Percentiles rank a stretch among this genome's conserved stretches.
Conservation (phyloP, 495 filamentous ascomycete genomes). For the Cercophora newfieldiana region DNA sequence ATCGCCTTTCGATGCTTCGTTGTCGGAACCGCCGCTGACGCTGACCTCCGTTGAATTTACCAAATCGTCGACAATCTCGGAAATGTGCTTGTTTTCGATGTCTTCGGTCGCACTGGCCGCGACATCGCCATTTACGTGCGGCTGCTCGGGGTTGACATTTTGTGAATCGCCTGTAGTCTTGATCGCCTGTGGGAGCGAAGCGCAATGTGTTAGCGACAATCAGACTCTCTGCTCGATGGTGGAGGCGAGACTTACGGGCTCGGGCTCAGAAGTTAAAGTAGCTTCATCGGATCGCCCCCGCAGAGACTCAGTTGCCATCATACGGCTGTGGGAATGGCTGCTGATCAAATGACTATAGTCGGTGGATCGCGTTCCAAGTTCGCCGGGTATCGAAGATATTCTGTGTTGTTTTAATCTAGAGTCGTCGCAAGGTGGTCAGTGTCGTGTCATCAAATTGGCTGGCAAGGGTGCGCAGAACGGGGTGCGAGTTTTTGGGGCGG, state of each 20-base stretch:
- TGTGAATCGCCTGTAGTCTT: constrained; percentile 39
- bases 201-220: background rate
- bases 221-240: background rate
- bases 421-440: constrained; percentile 10
- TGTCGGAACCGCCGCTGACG: constrained; percentile 69
- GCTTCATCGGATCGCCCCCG: constrained; percentile 52
- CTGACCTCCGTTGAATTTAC: constrained; percentile 57
- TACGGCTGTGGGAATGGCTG: constrained; percentile 40
- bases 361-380: constrained; percentile 21
- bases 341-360: constrained; percentile 20
- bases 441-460: constrained; percentile 6
- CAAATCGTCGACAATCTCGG: constrained; percentile 51
- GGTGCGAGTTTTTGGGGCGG: constrained; percentile 15
- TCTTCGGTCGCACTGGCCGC: constrained; percentile 41
- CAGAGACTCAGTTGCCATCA: constrained; percentile 61
- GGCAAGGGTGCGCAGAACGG: constrained; percentile 21
- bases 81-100: constrained; percentile 50
- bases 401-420: constrained; percentile 1
- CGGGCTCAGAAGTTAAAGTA: constrained; percentile 45
- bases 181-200: constrained; percentile 29
- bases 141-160: constrained; percentile 43
- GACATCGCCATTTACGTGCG: constrained; percentile 47
- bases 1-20: constrained; percentile 58
- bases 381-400: constrained; percentile 21
- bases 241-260: constrained; percentile 44